Evolutionary conservation across 441 rosid genomes (phyloP).

Genomic region (Hura crepitans): DNA sequence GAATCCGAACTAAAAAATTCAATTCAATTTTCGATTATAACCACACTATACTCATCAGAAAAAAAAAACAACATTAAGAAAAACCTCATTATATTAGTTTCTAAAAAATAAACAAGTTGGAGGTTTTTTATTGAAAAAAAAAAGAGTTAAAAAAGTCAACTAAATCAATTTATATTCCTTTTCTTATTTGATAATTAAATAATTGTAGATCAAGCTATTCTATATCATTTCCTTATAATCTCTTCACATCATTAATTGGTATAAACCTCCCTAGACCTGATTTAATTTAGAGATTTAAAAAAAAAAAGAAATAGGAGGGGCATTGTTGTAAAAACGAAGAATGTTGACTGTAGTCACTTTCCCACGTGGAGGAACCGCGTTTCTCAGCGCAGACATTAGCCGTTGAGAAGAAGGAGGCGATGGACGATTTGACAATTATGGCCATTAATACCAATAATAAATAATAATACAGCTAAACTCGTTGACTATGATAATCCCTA

Average conservation of each 20-base stretch:
- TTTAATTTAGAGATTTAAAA: no score
- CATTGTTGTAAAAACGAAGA: not conserved
- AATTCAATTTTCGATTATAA: no score
- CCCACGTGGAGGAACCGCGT: not conserved
- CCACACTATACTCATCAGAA: no score
- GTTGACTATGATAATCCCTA: not conserved
- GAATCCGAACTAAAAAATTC: no score
- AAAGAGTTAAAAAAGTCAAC: no score
- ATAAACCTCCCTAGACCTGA: no score
- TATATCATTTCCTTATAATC: constrained; percentile 1
- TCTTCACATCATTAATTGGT: no score
- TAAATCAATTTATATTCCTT: not conserved
- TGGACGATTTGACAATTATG: constrained; percentile 4
- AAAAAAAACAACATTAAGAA: no score
- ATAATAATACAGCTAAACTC: not conserved
- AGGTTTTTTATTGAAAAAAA: no score
- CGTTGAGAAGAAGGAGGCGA: not conserved
- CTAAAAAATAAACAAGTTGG: not conserved
- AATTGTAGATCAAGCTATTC: not conserved
- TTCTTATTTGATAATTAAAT: not conserved
- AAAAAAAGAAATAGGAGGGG: not conserved
- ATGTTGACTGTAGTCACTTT: not conserved
- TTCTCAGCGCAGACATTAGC: not conserved
- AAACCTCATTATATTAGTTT: not conserved
- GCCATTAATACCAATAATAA: not conserved